These are phyloP conservation scores for Rhodotorula sp. DNA, from an alignment of 1,284 basidiomycete genomes.

Conservation along the genomic window DNA sequence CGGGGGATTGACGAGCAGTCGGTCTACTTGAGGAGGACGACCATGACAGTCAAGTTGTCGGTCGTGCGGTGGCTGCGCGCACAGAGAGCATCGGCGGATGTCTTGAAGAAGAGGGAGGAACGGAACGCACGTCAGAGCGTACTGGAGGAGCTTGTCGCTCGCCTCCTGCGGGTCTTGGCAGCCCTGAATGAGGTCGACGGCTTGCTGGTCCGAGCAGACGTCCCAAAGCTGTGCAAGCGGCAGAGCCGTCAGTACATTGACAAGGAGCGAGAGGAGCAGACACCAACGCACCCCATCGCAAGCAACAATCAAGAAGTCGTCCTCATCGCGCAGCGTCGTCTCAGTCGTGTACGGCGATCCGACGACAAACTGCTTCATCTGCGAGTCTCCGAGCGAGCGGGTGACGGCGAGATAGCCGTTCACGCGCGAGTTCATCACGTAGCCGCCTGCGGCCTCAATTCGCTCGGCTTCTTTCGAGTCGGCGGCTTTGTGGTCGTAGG, in stretches of 20 bases:
- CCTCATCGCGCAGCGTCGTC: slow-evolving; percentile 76
- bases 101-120: neutral
- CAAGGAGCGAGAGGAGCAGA: neutral
- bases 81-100: too few species aligned
- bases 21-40: slow-evolving; percentile 36
- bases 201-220: slow-evolving; percentile 86
- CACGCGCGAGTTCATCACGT: slow-evolving; percentile 96
- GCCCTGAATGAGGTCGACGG: slow-evolving; percentile 72
- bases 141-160: slow-evolving; percentile 71
- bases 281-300: slow-evolving; percentile 71
- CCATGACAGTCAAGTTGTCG: slow-evolving; percentile 44
- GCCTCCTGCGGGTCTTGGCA: slow-evolving; percentile 77
- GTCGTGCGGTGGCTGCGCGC: slow-evolving; percentile 33
- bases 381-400: slow-evolving; percentile 89
- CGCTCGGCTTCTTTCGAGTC: slow-evolving; percentile 96
- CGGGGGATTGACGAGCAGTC: too few species aligned
- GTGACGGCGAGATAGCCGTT: slow-evolving; percentile 76
- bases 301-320: slow-evolving; percentile 87
- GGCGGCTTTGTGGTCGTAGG: slow-evolving; percentile 98
- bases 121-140: slow-evolving; percentile 62
- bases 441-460: slow-evolving; percentile 95
- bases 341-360: slow-evolving; percentile 98
- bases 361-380: slow-evolving; percentile 99
- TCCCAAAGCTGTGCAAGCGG: slow-evolving; percentile 70
- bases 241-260: neutral